phyloP scores from a whole-genome alignment of 192 early-diverging fungal genomes.

The Geranomyces michiganensis region DNA sequence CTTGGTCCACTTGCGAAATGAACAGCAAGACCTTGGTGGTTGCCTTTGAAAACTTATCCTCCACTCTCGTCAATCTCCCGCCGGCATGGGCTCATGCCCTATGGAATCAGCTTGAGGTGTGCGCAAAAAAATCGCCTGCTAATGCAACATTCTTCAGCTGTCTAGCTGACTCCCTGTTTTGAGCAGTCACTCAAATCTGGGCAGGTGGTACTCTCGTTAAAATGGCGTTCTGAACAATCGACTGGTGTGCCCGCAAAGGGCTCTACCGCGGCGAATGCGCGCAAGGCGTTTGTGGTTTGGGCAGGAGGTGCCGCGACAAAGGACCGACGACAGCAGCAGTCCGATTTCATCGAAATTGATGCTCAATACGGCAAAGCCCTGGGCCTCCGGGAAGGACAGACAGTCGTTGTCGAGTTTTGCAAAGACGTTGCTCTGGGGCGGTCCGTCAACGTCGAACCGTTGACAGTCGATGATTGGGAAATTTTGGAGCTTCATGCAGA shows the following conservation, averaged over 20 bases:
- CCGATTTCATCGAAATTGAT: constrained; percentile 34
- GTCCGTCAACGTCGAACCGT: constrained; percentile 50
- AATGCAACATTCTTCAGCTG: background rate
- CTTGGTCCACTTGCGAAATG: background rate
- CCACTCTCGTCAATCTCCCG: constrained; percentile 78
- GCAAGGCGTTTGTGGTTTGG: constrained; percentile 66
- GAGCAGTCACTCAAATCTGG: constrained; percentile 20
- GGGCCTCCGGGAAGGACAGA: constrained; percentile 33
- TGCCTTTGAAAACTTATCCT: constrained; percentile 43
- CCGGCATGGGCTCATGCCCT: constrained; percentile 72
- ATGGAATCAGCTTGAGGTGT: constrained; percentile 68
- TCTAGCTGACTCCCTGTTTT: background rate
- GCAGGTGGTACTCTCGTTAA: constrained; percentile 14
- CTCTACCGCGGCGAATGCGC: background rate
- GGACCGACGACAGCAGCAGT: background rate
- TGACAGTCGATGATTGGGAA: constrained; percentile 56
- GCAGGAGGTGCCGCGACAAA: constrained; percentile 54
- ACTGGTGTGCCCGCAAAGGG: background rate
- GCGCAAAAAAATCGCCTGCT: background rate
- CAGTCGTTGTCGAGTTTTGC: constrained; percentile 28
- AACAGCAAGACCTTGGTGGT: constrained; percentile 14
- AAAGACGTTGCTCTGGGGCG: constrained; percentile 12
- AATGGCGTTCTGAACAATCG: constrained; percentile 16
- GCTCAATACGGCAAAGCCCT: constrained; percentile 21
- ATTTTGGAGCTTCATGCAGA: constrained; percentile 54